Base-by-base conservation (phyloP, 352 stramenopile species). In the Aphanomyces astaci region DNA sequence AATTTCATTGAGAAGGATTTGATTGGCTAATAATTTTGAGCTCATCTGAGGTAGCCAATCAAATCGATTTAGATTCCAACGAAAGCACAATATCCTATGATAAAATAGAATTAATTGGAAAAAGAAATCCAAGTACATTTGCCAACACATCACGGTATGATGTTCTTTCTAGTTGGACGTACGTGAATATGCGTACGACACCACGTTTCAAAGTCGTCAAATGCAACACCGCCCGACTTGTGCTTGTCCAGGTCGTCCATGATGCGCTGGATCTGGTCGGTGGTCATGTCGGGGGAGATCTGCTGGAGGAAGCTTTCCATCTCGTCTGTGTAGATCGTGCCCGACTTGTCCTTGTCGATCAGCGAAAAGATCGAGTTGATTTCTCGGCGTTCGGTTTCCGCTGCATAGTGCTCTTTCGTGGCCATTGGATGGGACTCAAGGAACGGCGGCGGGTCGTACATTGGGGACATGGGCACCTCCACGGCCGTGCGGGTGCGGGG, bases 351-450 rank as follows among this genome's bases (percentile, higher is more conserved):
- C 11, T 76, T 63, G 45, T 90, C 82, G 53, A 90, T 88, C 0
- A 90, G 66, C 31, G 73, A 84, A 57, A 90, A 90, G 40, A 90
- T 84, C n/a, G 75, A 74, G 72, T 83, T 77, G 57, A 90, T 88
- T 62, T 90, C 82, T 11, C 82, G 80, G 15, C 82, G 76, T 64
- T 90, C 82, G 59, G 78, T 79, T 62, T 90, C 82, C 4, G 80
- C 72, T 17, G 74, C 75, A 72, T 86, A 88, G 27, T 76, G 75
- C 40, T 88, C 78, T 2, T 72, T 78, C 17, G 22, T 13, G 7
- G 15, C 19, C n/a, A n/a, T n/a, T 48, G n/a, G 33, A 25, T 52
- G n/a, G 56, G n/a, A 25, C 7, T 43, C 36, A 7, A 15, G 36
- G 36, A 43, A 43, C 19, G 56, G 13, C 56, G 56, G 13, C 7